phyloP scores from a whole-genome alignment of 1,139 yeast species.

The Scheffersomyces titani region DNA sequence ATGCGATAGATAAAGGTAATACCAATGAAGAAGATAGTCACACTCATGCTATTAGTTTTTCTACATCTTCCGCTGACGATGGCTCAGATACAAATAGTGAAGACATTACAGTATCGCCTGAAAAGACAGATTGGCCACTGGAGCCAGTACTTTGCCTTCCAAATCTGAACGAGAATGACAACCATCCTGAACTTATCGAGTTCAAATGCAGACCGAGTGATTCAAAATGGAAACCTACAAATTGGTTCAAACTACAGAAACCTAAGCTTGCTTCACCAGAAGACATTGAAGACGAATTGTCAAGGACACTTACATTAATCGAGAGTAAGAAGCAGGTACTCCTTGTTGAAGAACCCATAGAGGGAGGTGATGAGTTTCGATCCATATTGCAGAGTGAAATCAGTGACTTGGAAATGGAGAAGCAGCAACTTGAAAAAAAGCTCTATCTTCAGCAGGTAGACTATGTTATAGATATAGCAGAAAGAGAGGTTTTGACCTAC shows the following conservation, averaged over 20 bases:
- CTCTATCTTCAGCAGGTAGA: neutral
- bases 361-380: neutral
- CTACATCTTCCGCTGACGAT: neutral
- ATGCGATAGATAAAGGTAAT: neutral
- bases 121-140: neutral
- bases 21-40: neutral
- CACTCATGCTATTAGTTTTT: neutral
- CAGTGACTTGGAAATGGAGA: neutral
- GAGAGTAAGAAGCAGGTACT: neutral
- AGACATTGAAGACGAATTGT: neutral
- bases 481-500: neutral
- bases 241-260: neutral
- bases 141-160: neutral
- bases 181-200: neutral
- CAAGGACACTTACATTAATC: neutral
- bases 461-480: neutral
- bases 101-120: neutral
- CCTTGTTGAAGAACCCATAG: neutral
- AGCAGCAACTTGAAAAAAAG: neutral
- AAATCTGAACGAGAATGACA: neutral
- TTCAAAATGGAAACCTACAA: neutral
- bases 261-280: neutral
- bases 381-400: neutral
- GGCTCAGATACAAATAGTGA: neutral
- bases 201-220: neutral